A percentile compares a stretch with the other conserved stretches of the same genome.
phyloP scores from a whole-genome alignment of 2,329 filamentous ascomycete genomes.

The Fusarium tjaetaba region DNA sequence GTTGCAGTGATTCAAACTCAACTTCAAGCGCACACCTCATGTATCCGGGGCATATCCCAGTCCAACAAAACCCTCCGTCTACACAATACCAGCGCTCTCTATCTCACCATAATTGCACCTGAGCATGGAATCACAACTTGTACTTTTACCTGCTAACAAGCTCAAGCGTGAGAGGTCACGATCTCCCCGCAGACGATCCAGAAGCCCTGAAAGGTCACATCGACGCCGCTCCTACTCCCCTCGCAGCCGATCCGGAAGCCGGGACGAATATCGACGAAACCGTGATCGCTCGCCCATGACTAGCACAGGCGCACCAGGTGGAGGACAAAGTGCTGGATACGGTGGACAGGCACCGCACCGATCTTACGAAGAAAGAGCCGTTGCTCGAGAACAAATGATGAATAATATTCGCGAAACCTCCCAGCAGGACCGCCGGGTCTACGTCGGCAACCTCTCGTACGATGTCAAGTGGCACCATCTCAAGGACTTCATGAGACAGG shows the following conservation, averaged over 20 bases:
- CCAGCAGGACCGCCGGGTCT: slow-evolving; percentile 98
- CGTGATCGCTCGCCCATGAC: slow-evolving; percentile 88
- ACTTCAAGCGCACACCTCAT: slow-evolving; percentile 14
- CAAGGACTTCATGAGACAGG: slow-evolving; percentile 99
- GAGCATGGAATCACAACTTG: slow-evolving; percentile 30
- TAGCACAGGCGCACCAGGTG: slow-evolving; percentile 73
- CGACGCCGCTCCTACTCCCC: slow-evolving; percentile 82
- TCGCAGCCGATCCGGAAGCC: slow-evolving; percentile 78
- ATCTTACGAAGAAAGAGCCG: slow-evolving; percentile 83
- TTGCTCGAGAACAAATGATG: slow-evolving; percentile 95
- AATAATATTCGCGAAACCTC: slow-evolving; percentile 91
- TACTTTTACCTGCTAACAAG: slow-evolving; percentile 42
- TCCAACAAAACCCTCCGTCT: slow-evolving; percentile 18
- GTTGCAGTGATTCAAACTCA: slow-evolving; percentile 30
- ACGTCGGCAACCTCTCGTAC: slow-evolving; percentile 98
- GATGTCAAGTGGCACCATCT: slow-evolving; percentile 99
- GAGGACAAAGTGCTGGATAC: slow-evolving; percentile 75
- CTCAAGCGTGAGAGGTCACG: slow-evolving; percentile 84
- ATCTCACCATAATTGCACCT: slow-evolving; percentile 13
- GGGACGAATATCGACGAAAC: slow-evolving; percentile 79
- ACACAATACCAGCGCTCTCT: slow-evolving; percentile 1
- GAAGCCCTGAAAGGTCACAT: slow-evolving; percentile 77
- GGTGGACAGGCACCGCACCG: slow-evolving; percentile 71
- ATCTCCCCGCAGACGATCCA: slow-evolving; percentile 83
- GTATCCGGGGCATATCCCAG: slow-evolving; percentile 11